Conservation (phyloP, 2,329 filamentous ascomycete species). For the Pestalotiopsis sp. region DNA sequence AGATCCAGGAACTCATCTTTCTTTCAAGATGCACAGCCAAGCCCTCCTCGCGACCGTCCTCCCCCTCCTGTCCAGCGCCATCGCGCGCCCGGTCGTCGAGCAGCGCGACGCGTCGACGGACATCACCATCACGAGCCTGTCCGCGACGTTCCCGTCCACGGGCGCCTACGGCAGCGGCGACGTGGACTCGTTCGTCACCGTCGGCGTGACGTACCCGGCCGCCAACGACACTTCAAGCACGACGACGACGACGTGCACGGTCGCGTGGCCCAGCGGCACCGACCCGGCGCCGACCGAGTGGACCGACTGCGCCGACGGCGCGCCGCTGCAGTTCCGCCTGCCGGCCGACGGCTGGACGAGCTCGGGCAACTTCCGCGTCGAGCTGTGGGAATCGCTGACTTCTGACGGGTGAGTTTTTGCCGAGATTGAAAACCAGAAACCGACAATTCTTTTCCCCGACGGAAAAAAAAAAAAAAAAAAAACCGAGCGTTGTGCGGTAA, state of each 20-base stretch:
- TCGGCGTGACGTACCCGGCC: slow-evolving; percentile 24
- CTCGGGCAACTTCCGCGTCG: slow-evolving; percentile 23
- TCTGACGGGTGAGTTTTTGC: slow-evolving; percentile 22
- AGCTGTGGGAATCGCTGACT: slow-evolving; percentile 21
- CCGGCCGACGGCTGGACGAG: slow-evolving; percentile 24
- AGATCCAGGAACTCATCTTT: neutral
- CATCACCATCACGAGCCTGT: slow-evolving; percentile 23
- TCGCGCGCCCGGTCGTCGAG: slow-evolving; percentile 21
- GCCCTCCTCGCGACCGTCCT: slow-evolving; percentile 18
- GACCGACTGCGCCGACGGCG: slow-evolving; percentile 21
- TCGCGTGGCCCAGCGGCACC: slow-evolving; percentile 21
- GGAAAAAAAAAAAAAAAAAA: neutral
- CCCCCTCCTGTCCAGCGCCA: slow-evolving; percentile 19
- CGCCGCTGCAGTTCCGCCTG: slow-evolving; percentile 21
- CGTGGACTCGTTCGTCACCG: slow-evolving; percentile 22
- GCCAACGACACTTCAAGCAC: slow-evolving; percentile 8
- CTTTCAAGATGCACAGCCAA: slow-evolving; percentile 19
- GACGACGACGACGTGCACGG: slow-evolving; percentile 25
- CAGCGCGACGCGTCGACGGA: slow-evolving; percentile 16
- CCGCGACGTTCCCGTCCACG: slow-evolving; percentile 23
- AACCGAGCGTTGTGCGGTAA: neutral
- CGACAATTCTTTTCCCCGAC: too few species aligned
- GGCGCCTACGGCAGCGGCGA: slow-evolving; percentile 17
- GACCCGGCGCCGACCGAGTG: slow-evolving; percentile 23
- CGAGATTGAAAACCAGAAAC: too few species aligned